These are phyloP conservation scores for slime mould (Dictyostelium discoideum) DNA, from an alignment of 78 protist species.

Conservation along the genomic window dicty_2.7 NC_007091.3:3770001-3770500, in stretches of 20 bases:
- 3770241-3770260: neutral
- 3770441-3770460: neutral
- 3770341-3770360: neutral
- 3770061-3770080: neutral
- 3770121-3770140: neutral
- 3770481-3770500: constrained; percentile 19
- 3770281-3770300: neutral
- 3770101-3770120: neutral
- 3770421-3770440: constrained; percentile 9
- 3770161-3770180: neutral
- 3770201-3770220: neutral
- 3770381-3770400: neutral
- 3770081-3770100: neutral
- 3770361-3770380: neutral
- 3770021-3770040: too few species aligned
- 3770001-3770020: too few species aligned
- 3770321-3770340: neutral
- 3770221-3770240: neutral
- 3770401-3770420: neutral
- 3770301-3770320: constrained; percentile 10
- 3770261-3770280: neutral
- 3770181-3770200: neutral
- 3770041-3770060: neutral
- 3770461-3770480: neutral
- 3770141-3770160: neutral